phyloP scores from a whole-genome alignment of 2,329 filamentous ascomycete species.

The Drechmeria coniospora region DNA sequence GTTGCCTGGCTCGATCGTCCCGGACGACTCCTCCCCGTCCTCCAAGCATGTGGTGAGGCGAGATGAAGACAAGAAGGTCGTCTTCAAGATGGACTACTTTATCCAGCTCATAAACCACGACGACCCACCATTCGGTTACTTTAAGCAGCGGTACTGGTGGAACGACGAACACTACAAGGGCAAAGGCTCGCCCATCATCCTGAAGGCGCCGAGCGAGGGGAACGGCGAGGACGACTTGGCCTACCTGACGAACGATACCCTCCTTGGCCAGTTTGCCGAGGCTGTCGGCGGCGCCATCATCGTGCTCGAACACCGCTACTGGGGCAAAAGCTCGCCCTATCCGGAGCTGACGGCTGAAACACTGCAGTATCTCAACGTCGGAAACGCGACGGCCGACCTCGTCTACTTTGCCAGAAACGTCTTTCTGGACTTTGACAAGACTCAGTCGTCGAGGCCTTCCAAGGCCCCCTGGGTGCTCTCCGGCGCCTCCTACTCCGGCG shows the following conservation, averaged over 20 bases:
- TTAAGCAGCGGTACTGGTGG: slow-evolving; percentile 65
- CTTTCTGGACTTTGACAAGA: slow-evolving; percentile 49
- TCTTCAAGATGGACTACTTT: slow-evolving; percentile 17
- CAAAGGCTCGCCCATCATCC: slow-evolving; percentile 63
- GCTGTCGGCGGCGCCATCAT: slow-evolving; percentile 57
- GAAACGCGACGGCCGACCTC: slow-evolving; percentile 61
- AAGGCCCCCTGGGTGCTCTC: slow-evolving; percentile 58
- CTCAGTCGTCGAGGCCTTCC: slow-evolving; percentile 46
- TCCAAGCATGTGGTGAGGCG: too few species aligned
- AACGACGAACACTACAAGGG: slow-evolving; percentile 56
- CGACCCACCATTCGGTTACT: slow-evolving; percentile 39
- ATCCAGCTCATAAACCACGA: slow-evolving; percentile 43
- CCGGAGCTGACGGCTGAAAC: slow-evolving; percentile 47
- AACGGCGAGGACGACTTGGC: slow-evolving; percentile 39
- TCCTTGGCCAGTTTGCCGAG: slow-evolving; percentile 48
- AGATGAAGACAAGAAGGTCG: background rate
- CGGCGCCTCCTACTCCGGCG: slow-evolving; percentile 67
- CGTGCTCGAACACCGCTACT: slow-evolving; percentile 72
- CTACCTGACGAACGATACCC: slow-evolving; percentile 56
- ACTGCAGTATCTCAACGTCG: slow-evolving; percentile 61
- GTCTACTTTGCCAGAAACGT: slow-evolving; percentile 62
- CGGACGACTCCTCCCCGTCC: background rate
- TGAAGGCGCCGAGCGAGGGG: slow-evolving; percentile 52
- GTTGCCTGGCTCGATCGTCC: too few species aligned
- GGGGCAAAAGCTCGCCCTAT: slow-evolving; percentile 56